Percentiles rank a stretch among this genome's conserved stretches.
phyloP scores from a whole-genome alignment of 345 rosid species.

The Hypericum perforatum region DNA sequence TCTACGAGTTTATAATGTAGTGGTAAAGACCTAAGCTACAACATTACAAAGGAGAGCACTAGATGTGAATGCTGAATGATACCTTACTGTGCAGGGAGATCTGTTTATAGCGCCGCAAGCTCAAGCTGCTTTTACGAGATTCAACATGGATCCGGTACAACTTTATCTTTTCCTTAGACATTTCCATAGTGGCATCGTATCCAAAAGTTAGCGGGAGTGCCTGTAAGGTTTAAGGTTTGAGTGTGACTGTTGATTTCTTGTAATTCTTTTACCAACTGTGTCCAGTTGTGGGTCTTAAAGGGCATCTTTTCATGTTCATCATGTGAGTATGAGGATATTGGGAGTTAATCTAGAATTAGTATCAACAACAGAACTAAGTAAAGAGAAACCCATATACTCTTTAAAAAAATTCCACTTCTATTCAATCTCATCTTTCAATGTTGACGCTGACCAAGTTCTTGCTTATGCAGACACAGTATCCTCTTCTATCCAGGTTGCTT shows the following conservation, averaged over 20 bases:
- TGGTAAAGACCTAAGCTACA: neutral
- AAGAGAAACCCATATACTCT: neutral
- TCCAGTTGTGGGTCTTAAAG: no score
- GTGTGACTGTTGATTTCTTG: no score
- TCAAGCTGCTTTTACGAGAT: conserved; percentile 35
- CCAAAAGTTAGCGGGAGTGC: neutral
- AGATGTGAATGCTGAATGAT: neutral
- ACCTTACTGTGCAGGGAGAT: conserved; percentile 59
- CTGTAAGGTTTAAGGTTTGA: no score
- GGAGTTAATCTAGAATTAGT: no score
- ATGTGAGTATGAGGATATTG: no score
- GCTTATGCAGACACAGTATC: conserved; percentile 42
- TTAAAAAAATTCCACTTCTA: neutral
- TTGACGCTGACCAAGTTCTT: neutral
- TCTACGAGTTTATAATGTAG: neutral
- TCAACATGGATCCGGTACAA: conserved; percentile 65
- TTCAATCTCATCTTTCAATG: neutral
- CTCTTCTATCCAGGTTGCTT: conserved; percentile 44
- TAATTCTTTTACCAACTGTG: no score
- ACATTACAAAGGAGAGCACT: neutral
- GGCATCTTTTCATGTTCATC: no score
- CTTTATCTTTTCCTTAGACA: neutral
- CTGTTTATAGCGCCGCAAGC: conserved; percentile 68
- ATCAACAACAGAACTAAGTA: neutral
- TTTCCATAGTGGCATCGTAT: neutral